These are phyloP conservation scores for Oxytropis ochrocephala DNA, from an alignment of 306 rosid species.

Conservation along the genomic window DNA sequence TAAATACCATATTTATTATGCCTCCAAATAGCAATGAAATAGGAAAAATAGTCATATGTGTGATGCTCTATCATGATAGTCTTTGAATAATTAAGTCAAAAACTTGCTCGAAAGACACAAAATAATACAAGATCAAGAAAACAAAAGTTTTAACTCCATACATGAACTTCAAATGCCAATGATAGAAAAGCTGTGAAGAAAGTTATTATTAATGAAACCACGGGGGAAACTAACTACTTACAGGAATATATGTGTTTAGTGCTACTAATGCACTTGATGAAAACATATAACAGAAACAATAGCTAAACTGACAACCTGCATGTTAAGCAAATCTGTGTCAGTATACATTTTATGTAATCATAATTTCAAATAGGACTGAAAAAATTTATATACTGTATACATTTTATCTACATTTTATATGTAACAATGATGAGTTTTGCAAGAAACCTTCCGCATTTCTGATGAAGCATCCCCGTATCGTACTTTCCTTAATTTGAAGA, in stretches of 20 bases:
- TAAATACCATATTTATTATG: too few species aligned
- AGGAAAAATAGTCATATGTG: too few species aligned
- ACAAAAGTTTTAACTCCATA: conserved; percentile 37
- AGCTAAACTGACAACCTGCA: too few species aligned
- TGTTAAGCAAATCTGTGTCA: too few species aligned
- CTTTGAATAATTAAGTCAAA: too few species aligned
- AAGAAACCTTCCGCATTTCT: conserved; percentile 66
- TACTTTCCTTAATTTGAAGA: conserved; percentile 45
- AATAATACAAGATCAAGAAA: conserved; percentile 44
- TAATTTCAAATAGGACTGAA: too few species aligned
- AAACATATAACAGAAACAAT: conserved; percentile 53
- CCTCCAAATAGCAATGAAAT: too few species aligned
- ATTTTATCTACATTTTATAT: too few species aligned
- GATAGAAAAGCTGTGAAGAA: conserved; percentile 51
- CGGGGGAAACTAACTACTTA: conserved; percentile 31
- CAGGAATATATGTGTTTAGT: conserved; percentile 52
- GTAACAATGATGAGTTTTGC: background rate
- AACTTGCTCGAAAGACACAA: too few species aligned
- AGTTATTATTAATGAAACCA: background rate
- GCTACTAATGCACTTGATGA: conserved; percentile 52
- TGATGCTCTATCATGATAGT: too few species aligned
- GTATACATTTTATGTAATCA: too few species aligned
- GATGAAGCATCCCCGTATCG: conserved; percentile 62
- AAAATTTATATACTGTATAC: conserved; percentile 32
- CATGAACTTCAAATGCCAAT: conserved; percentile 39